Conservation (phyloP, 1,284 basidiomycete genomes). For the Xerocomus minutiporus region DNA sequence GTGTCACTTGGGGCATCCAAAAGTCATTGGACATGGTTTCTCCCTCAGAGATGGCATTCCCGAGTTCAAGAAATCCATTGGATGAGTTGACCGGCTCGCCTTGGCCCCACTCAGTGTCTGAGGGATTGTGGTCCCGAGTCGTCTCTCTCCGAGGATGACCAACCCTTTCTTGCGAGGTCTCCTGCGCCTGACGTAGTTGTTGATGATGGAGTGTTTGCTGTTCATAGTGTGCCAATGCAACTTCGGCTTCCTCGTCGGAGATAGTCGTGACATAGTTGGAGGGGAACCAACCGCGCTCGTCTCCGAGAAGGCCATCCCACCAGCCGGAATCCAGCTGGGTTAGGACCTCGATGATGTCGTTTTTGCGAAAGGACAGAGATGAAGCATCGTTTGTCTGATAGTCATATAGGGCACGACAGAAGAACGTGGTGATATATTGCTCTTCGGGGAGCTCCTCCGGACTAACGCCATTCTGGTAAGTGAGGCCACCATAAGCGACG, state of each 20-base stretch:
- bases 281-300: conserved; percentile 95
- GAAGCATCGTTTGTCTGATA: conserved; percentile 86
- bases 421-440: conserved; percentile 64
- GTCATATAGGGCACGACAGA: conserved; percentile 91
- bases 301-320: conserved; percentile 95
- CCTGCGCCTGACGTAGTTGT: conserved; percentile 16
- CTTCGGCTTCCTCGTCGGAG: conserved; percentile 74
- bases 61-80: conserved; percentile 24
- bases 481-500: conserved; percentile 20
- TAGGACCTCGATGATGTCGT: conserved; percentile 92
- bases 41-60: conserved; percentile 13
- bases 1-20: conserved; percentile 73
- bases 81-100: conserved; percentile 18
- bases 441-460: conserved; percentile 43
- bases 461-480: conserved; percentile 23
- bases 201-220: conserved; percentile 24
- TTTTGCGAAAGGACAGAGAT: conserved; percentile 81
- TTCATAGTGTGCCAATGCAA: conserved; percentile 53
- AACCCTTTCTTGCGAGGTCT: conserved; percentile 11
- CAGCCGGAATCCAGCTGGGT: conserved; percentile 90
- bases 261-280: conserved; percentile 89
- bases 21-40: conserved; percentile 60
- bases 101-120: conserved; percentile 27
- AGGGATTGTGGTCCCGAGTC: conserved; percentile 17
- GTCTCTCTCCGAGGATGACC: conserved; percentile 11